Conservation (phyloP, 176 grass and related monocot species). For the Carex myosuroides region DNA sequence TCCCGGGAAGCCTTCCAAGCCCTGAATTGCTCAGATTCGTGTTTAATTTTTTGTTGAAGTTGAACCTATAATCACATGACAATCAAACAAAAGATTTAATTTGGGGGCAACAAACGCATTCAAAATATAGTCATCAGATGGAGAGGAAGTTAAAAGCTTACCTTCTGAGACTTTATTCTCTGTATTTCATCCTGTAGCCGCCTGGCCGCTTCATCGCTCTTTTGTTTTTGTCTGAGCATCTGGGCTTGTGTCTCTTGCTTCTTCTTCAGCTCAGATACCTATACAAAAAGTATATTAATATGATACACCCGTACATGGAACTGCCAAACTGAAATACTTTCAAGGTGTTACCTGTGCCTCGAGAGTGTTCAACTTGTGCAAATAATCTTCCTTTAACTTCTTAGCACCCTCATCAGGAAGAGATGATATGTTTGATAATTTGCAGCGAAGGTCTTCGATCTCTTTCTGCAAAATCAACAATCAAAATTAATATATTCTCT, state of each 20-base stretch:
- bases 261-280: conserved; percentile 88
- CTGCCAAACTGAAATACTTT: conserved; percentile 3
- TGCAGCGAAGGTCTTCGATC: conserved; percentile 72
- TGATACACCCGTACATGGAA: conserved; percentile 17
- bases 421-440: conserved; percentile 51
- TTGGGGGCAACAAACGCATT: background rate
- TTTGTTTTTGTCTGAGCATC: conserved; percentile 80
- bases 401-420: conserved; percentile 53
- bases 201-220: conserved; percentile 72
- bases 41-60: conserved; percentile 98
- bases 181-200: conserved; percentile 83
- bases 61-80: conserved; percentile 51
- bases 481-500: conserved; percentile 10
- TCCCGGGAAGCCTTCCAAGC: conserved; percentile 88
- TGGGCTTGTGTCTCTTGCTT: conserved; percentile 83
- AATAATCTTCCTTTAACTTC: conserved; percentile 81
- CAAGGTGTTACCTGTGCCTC: conserved; percentile 71
- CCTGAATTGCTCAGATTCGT: conserved; percentile 95
- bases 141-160: background rate
- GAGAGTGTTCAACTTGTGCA: conserved; percentile 73
- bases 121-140: background rate
- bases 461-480: conserved; percentile 60
- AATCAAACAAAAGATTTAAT: background rate
- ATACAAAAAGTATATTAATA: conserved; percentile 8
- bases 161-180: conserved; percentile 92